A percentile compares a stretch with the other conserved stretches of the same genome.
Conservation (phyloP, 805 yeast species). For the Saccharomycopsis amapae region DNA sequence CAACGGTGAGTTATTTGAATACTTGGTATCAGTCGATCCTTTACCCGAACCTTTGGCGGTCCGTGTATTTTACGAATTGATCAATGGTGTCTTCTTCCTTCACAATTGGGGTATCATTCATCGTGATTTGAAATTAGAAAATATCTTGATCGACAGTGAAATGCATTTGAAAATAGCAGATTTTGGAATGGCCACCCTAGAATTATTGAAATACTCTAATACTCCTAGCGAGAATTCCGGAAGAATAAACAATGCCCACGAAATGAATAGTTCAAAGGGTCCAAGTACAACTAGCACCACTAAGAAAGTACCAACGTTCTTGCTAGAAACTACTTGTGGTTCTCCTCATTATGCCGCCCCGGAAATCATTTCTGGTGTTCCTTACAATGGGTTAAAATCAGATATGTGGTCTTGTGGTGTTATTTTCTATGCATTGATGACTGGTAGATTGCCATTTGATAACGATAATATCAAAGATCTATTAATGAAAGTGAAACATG, state of each 20-base stretch:
- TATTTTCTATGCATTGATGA: constrained; percentile 66
- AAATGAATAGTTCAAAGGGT: constrained; percentile 62
- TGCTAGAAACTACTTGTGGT: constrained; percentile 77
- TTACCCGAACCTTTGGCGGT: constrained; percentile 68
- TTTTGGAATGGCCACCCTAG: constrained; percentile 86
- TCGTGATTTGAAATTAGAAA: constrained; percentile 78
- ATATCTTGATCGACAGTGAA: constrained; percentile 56
- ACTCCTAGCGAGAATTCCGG: constrained; percentile 77
- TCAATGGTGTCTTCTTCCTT: constrained; percentile 72
- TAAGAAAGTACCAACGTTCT: constrained; percentile 71
- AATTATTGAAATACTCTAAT: constrained; percentile 31
- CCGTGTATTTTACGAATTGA: constrained; percentile 67
- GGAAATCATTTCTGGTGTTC: constrained; percentile 71
- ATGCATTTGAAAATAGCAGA: constrained; percentile 74
- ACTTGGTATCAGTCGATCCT: constrained; percentile 61
- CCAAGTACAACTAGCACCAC: constrained; percentile 57
- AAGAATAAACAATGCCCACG: constrained; percentile 74
- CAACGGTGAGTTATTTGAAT: constrained; percentile 81
- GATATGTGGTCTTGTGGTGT: constrained; percentile 91
- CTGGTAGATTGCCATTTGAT: constrained; percentile 79
- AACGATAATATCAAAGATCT: constrained; percentile 71
- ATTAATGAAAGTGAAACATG: constrained; percentile 68
- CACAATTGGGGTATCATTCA: constrained; percentile 78
- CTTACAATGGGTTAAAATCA: constrained; percentile 77
- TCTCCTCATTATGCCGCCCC: constrained; percentile 89